Base-by-base conservation (phyloP, 2,329 filamentous ascomycete genomes). In the Aspergillus transmontanensis region DNA sequence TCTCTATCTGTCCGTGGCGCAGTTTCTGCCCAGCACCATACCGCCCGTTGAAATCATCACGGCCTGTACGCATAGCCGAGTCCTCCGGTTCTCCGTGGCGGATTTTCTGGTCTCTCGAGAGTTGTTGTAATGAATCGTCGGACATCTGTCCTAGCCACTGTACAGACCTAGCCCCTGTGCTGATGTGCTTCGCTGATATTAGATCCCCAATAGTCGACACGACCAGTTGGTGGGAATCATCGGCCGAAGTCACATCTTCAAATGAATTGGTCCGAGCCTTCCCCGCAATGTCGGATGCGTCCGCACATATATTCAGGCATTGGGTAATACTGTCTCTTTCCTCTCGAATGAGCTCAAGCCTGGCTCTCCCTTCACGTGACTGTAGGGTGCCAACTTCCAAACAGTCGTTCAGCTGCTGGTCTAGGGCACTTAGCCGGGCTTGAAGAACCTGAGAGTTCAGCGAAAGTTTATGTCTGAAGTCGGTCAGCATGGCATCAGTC, bases 121-220 rank as follows among this genome's bases (percentile, higher is more conserved):
- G 60, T 46, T 69, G 66, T 60, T 75, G 72, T 36, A 77, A 59
- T 41, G 73, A 72, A 23, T 69, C 68, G 69, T 76, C 71, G n/a
- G 73, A 75, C 4, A 74, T 81, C 43, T 76, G 76, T 4, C 75
- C 72, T 0, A 68, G 51, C 26, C 58, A 68, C n/a, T 75, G 70
- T 41, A 72, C 73, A 2, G 79, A 79, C 6, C 71, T 80, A 23
- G 69, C 73, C 2, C 78, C 76, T 57, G 68, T 68, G 19, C 64
- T 70, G 58, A 77, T 64, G 50, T 67, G 69, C 62, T 66, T 77
- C 5, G 72, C 73, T 16, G 73, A 71, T 57, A 77, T 70, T 50
- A 76, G 65, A 60, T 75, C 73, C 55, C 73, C 72, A 60, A 75
- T 64, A 34, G 73, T 77, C 55, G 72, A 72, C 54, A 76, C 69